Conservation (phyloP, 2,329 filamentous ascomycete genomes). For the Colletotrichum nymphaeae region DNA sequence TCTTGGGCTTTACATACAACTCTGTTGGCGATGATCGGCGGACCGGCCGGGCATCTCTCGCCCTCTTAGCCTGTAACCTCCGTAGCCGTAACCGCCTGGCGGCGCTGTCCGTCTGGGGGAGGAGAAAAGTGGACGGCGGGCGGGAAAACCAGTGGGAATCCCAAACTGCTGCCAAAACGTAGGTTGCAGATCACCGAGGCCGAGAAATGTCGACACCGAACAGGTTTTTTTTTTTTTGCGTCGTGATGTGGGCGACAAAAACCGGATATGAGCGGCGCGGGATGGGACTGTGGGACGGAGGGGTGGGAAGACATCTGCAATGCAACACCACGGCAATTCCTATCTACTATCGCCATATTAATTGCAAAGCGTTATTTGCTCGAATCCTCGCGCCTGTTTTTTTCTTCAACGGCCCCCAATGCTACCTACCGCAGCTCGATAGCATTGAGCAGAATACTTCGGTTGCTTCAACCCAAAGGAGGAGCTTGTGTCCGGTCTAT, state of each 20-base stretch:
- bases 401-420: background rate
- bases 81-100: background rate
- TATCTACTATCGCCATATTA: background rate
- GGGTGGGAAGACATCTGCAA: background rate
- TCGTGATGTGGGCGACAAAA: conserved; percentile 9
- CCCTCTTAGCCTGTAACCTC: conserved; percentile 1
- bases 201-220: background rate
- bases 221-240: conserved; percentile 21
- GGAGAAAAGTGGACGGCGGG: background rate
- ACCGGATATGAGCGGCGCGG: conserved; percentile 25
- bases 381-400: too few relatives aligned
- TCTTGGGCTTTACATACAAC: background rate
- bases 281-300: background rate
- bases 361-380: background rate
- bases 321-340: conserved; percentile 13
- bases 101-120: conserved; percentile 30
- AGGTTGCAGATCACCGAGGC: conserved; percentile 20
- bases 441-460: conserved; percentile 5
- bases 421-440: background rate
- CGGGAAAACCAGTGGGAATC: background rate
- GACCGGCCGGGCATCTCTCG: conserved; percentile 26
- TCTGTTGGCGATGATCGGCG: conserved; percentile 15
- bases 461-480: background rate
- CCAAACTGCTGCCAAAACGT: background rate
- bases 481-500: conserved; percentile 4